Evolutionary conservation across 169 alveolate species (phyloP).

Genomic region (Eimeria praecox): DNA sequence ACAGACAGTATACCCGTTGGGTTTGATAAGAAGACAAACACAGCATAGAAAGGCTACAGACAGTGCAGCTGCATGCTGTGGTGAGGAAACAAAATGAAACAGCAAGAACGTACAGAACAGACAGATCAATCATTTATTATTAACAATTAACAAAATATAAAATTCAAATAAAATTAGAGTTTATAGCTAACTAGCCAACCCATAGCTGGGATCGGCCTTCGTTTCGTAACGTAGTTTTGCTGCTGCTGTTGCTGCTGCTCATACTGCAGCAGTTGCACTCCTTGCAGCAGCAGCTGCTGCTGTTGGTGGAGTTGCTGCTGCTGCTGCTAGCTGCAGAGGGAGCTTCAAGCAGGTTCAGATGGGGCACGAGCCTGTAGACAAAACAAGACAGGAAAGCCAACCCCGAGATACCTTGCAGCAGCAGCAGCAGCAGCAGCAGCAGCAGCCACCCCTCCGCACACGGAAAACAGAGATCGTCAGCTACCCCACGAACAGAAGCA

Average conservation of each 20-base stretch:
- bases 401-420: not conserved
- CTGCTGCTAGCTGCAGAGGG: not conserved
- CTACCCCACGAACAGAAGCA: not conserved
- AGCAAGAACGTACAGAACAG: not conserved
- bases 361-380: conserved; percentile 41
- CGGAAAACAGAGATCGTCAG: not conserved
- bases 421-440: not conserved
- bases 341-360: not conserved
- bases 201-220: not conserved
- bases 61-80: not conserved
- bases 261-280: not conserved
- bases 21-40: not conserved
- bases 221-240: not conserved
- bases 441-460: not conserved
- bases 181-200: not conserved
- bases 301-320: not conserved
- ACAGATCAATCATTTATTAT: not conserved
- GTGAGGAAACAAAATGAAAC: not conserved
- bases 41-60: not conserved
- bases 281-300: not conserved
- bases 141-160: not conserved
- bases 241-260: not conserved
- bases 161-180: not conserved
- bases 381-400: not conserved
- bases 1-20: too few relatives aligned